Evolutionary conservation across 2,329 filamentous ascomycete genomes (phyloP), one percentile per base, ranked within the genome.

Genomic region (Arthroderma uncinatum): DNA sequence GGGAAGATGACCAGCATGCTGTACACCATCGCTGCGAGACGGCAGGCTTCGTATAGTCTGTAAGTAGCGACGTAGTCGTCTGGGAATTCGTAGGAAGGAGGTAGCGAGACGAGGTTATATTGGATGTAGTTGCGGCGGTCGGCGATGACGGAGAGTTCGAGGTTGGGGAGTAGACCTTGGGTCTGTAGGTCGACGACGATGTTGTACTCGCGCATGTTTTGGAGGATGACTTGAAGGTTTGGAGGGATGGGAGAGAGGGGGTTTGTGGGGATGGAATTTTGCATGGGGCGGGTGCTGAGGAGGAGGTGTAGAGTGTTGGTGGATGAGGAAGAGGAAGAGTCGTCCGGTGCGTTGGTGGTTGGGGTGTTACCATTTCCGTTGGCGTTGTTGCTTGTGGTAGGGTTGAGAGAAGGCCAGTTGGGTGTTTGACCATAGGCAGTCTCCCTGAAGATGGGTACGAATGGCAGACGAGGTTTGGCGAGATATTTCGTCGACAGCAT

Each of bases 81-180:
- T 4, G 56, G 21, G 2, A 67, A 58, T 10, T 66, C 57, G n/a
- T 62, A 57, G 36, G 62, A 63, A 1, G 68, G 60, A 4, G 66
- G 64, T 2, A 74, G 59, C 4, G 62, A 66, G 54, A 73, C 59
- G 8, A 73, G 64, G 12, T 62, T 66, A 47, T 71, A 67, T 56
- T 74, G 70, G 28, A 72, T 65, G 3, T 70, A 63, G 50, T 74
- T 75, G 19, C 72, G 69, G 55, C 71, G 67, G 59, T 75, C 72
- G 19, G 62, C 62, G 14, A 63, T 62, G 19, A 58, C 58, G 30
- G 62, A 39, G 2, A 59, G 59, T 34, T 62, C 62, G 8, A 61
- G 59, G 16, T 55, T 39, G 2, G 59, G 55, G 58, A 64, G 50
- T 37, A 64, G 57, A 33, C 61, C 59, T 25, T 64, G 59, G 16